Conservation (phyloP, 495 filamentous ascomycete species). For the Aspergillus sclerotioniger region DNA sequence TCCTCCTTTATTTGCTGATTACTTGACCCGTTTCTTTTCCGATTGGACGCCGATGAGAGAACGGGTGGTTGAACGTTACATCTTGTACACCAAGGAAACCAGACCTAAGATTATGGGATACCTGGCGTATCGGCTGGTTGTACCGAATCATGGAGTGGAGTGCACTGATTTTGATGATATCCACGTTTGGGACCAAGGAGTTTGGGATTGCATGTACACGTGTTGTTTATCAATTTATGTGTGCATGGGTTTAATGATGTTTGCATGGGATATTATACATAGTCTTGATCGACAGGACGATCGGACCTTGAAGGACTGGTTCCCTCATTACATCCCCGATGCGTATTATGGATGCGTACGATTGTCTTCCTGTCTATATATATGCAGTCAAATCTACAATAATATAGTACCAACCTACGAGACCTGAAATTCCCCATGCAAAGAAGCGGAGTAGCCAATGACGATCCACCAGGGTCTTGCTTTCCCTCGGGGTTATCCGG, state of each 20-base stretch:
- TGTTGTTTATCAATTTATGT: not conserved
- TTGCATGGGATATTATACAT: not conserved
- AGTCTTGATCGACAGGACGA: constrained; percentile 3
- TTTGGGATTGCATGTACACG: not conserved
- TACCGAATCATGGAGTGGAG: constrained; percentile 5
- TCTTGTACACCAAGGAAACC: constrained; percentile 2
- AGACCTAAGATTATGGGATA: constrained; percentile 2
- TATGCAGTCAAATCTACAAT: not conserved
- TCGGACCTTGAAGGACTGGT: constrained; percentile 4
- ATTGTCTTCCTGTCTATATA: not conserved
- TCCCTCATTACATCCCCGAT: constrained; percentile 18
- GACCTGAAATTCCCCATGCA: not conserved
- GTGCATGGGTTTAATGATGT: not conserved
- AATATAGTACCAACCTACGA: not conserved
- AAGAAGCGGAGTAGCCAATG: not conserved
- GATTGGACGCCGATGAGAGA: constrained; percentile 3
- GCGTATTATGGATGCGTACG: constrained; percentile 1
- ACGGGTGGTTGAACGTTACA: not conserved
- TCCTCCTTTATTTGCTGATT: constrained; percentile 1
- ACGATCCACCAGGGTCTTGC: not conserved
- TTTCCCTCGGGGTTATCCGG: not conserved
- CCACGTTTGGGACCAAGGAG: constrained; percentile 4
- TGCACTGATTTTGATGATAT: constrained; percentile 8
- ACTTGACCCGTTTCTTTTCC: not conserved
- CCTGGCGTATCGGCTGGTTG: constrained; percentile 10